Conservation (phyloP, 495 filamentous ascomycete species). For the Penicillium roqueforti region DNA sequence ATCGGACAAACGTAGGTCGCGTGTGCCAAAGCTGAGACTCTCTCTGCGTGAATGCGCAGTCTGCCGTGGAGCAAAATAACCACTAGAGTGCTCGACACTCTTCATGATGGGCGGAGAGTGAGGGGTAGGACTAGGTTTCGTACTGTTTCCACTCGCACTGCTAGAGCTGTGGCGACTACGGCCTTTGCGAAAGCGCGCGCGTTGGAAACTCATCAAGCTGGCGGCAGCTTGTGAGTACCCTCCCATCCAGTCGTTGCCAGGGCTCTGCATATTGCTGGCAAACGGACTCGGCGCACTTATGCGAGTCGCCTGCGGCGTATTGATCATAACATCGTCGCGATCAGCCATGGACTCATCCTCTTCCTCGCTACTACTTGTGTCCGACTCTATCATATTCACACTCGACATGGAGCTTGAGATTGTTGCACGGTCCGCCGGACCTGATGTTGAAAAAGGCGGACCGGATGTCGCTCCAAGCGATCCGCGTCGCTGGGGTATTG, state of each 20-base stretch:
- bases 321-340: slow-evolving; percentile 72
- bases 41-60: slow-evolving; percentile 63
- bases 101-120: slow-evolving; percentile 61
- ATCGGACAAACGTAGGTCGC: slow-evolving; percentile 80
- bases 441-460: slow-evolving; percentile 39
- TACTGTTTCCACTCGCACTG: slow-evolving; percentile 67
- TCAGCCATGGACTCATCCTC: slow-evolving; percentile 76
- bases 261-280: slow-evolving; percentile 41
- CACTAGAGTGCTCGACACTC: slow-evolving; percentile 52
- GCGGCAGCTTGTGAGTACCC: slow-evolving; percentile 62
- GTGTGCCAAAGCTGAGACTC: slow-evolving; percentile 80
- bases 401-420: slow-evolving; percentile 85
- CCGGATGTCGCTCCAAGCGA: slow-evolving; percentile 42
- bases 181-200: slow-evolving; percentile 53
- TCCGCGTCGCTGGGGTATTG: slow-evolving; percentile 62
- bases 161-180: slow-evolving; percentile 63
- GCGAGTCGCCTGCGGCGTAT: slow-evolving; percentile 46
- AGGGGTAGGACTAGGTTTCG: slow-evolving; percentile 60
- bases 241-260: slow-evolving; percentile 55
- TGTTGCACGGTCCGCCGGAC: slow-evolving; percentile 58
- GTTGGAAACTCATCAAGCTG: slow-evolving; percentile 72
- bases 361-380: slow-evolving; percentile 69
- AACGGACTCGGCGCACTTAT: slow-evolving; percentile 46
- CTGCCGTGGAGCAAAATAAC: slow-evolving; percentile 44
- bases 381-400: slow-evolving; percentile 72